phyloP scores from a whole-genome alignment of 371 early-diverging fungal genomes.

The Mortierella sp. region DNA sequence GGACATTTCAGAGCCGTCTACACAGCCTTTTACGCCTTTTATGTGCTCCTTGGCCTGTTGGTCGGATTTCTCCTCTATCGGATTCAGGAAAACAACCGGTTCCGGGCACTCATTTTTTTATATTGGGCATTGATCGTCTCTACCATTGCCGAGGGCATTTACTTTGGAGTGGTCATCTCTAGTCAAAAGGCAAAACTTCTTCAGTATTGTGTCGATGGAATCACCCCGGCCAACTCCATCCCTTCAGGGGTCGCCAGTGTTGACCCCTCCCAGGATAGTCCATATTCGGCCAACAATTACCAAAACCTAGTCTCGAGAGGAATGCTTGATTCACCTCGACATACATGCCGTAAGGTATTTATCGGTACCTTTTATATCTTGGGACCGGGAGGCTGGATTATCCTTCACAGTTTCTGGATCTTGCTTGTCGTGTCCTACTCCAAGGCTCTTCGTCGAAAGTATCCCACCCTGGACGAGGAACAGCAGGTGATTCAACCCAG shows the following conservation, averaged over 20 bases:
- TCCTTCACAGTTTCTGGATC: constrained; percentile 42
- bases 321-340: constrained; percentile 1
- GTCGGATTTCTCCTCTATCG: neutral
- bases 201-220: constrained; percentile 22
- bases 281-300: neutral
- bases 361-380: constrained; percentile 26
- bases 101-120: constrained; percentile 21
- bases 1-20: constrained; percentile 26
- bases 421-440: constrained; percentile 36
- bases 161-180: constrained; percentile 42
- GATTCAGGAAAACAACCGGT: constrained; percentile 3
- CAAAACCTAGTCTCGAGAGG: neutral
- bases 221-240: neutral
- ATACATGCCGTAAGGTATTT: constrained; percentile 8
- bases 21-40: constrained; percentile 29
- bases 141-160: constrained; percentile 36
- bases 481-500: neutral
- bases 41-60: constrained; percentile 26
- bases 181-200: constrained; percentile 33
- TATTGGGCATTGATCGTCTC: constrained; percentile 38
- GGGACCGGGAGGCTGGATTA: constrained; percentile 44
- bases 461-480: constrained; percentile 25
- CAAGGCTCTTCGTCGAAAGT: constrained; percentile 29
- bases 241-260: neutral
- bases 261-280: too few relatives aligned